Evolutionary conservation across 2,329 filamentous ascomycete species (phyloP).

Genomic region (Ophiostoma pallidulum): DNA sequence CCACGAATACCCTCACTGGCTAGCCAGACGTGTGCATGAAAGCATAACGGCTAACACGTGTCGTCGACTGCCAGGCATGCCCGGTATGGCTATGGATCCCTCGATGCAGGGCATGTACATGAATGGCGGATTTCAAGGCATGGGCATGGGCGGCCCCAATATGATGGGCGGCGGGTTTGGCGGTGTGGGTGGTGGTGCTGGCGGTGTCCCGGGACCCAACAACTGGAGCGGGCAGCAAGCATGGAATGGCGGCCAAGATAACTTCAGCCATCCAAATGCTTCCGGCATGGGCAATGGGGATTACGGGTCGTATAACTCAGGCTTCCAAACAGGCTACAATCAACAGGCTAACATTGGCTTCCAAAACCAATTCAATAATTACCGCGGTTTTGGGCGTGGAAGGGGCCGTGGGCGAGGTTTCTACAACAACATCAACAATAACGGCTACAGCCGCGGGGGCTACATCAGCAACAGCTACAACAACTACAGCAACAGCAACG

Average conservation of each 20-base stretch:
- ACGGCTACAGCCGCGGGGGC: slow-evolving; percentile 43
- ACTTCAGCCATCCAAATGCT: slow-evolving; percentile 80
- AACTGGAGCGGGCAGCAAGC: slow-evolving; percentile 73
- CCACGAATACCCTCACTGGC: too few relatives aligned
- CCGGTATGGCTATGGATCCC: slow-evolving; percentile 76
- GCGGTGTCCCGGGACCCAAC: slow-evolving; percentile 54
- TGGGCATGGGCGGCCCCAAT: slow-evolving; percentile 69
- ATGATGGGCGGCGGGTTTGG: slow-evolving; percentile 65
- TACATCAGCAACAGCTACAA: slow-evolving; percentile 34
- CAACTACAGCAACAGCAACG: slow-evolving; percentile 19
- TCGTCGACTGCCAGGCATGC: slow-evolving; percentile 58
- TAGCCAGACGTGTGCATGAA: too few relatives aligned
- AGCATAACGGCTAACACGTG: too few relatives aligned
- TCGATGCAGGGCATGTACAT: slow-evolving; percentile 72
- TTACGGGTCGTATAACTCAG: slow-evolving; percentile 69
- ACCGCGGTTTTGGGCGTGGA: slow-evolving; percentile 57
- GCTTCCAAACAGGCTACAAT: slow-evolving; percentile 69
- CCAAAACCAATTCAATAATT: slow-evolving; percentile 69
- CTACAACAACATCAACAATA: slow-evolving; percentile 39
- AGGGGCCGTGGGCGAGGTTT: slow-evolving; percentile 58
- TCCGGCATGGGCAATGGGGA: slow-evolving; percentile 72
- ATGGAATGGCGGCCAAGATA: slow-evolving; percentile 81
- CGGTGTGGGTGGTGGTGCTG: slow-evolving; percentile 44
- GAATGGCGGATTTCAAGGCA: slow-evolving; percentile 64
- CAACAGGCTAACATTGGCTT: slow-evolving; percentile 78